These are phyloP conservation scores for Sclerotinia trifoliorum DNA, from an alignment of 2,329 filamentous ascomycete species.

Conservation along the genomic window DNA sequence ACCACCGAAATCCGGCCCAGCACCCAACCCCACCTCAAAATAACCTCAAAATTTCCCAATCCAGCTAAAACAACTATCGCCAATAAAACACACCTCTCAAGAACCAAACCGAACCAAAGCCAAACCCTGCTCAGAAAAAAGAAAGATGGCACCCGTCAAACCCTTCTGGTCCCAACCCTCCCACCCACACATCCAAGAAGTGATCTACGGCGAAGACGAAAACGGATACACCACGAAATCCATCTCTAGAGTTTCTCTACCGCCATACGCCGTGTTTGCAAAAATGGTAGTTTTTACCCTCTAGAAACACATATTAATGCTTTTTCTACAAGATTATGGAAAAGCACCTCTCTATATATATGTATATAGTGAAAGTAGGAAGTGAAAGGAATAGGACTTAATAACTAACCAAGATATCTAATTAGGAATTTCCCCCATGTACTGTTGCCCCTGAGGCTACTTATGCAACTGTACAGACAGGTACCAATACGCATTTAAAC, in stretches of 20 bases:
- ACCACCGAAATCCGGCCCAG: too few species aligned
- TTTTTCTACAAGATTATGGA: too few species aligned
- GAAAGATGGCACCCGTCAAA: constrained; percentile 52
- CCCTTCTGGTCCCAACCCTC: constrained; percentile 62
- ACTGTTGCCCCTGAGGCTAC: constrained; percentile 54
- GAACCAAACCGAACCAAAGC: not conserved
- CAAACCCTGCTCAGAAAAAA: too few species aligned
- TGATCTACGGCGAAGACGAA: constrained; percentile 50
- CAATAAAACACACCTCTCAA: not conserved
- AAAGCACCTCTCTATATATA: too few species aligned
- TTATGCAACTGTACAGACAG: constrained; percentile 64
- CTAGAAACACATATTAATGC: not conserved
- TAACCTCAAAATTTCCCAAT: not conserved
- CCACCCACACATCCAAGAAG: constrained; percentile 57
- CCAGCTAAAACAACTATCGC: too few species aligned
- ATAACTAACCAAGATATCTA: not conserved
- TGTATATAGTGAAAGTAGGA: too few species aligned
- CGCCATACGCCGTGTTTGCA: constrained; percentile 64
- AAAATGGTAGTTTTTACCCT: constrained; percentile 47
- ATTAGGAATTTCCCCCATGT: constrained; percentile 57
- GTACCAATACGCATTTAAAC: constrained; percentile 55
- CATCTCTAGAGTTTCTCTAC: constrained; percentile 53
- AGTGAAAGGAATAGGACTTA: not conserved
- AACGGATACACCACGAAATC: constrained; percentile 57
- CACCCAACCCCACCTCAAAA: not conserved